phyloP scores from a whole-genome alignment of 352 stramenopile species.

The Globisporangium rhizosaccharum region DNA sequence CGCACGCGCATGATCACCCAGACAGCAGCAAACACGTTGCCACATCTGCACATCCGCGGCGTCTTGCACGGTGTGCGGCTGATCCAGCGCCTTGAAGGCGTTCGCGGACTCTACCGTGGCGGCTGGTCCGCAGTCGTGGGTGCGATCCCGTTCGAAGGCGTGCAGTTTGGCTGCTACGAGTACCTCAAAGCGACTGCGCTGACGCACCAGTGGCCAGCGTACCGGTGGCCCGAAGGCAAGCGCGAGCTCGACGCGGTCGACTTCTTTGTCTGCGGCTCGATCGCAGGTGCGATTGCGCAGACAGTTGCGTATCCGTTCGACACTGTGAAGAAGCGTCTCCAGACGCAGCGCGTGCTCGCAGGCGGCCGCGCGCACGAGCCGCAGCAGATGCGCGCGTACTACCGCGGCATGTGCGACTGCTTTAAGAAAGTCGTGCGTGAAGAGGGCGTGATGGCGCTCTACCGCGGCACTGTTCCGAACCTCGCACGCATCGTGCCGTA shows the following conservation, averaged over 20 bases:
- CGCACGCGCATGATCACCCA: slow-evolving; percentile 78
- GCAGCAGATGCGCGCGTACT: slow-evolving; percentile 20
- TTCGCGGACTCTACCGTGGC: slow-evolving; percentile 70
- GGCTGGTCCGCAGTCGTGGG: slow-evolving; percentile 57
- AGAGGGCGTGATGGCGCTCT: slow-evolving; percentile 63
- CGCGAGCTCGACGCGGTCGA: slow-evolving; percentile 61
- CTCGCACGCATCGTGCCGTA: slow-evolving; percentile 76
- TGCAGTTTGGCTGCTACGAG: slow-evolving; percentile 84
- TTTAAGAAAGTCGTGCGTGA: slow-evolving; percentile 66
- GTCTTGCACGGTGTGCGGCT: slow-evolving; percentile 52
- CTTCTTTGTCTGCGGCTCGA: slow-evolving; percentile 73
- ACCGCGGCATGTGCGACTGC: slow-evolving; percentile 72
- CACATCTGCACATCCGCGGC: slow-evolving; percentile 42
- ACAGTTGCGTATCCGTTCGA: slow-evolving; percentile 85
- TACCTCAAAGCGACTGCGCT: slow-evolving; percentile 58
- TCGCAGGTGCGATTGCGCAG: slow-evolving; percentile 67
- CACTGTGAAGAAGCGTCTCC: slow-evolving; percentile 79
- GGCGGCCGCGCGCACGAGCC: background rate
- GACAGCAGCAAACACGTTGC: slow-evolving; percentile 22
- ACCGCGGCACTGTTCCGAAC: slow-evolving; percentile 74
- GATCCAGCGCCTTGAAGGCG: slow-evolving; percentile 55
- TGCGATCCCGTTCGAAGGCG: slow-evolving; percentile 75
- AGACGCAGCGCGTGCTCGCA: slow-evolving; percentile 28
- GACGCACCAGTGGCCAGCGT: slow-evolving; percentile 45
- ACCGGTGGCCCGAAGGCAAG: slow-evolving; percentile 62